Evolutionary conservation across 129 eudicot species (phyloP), one percentile per base, ranked within the genome.

Genomic region (Artemisia tridentata): DNA sequence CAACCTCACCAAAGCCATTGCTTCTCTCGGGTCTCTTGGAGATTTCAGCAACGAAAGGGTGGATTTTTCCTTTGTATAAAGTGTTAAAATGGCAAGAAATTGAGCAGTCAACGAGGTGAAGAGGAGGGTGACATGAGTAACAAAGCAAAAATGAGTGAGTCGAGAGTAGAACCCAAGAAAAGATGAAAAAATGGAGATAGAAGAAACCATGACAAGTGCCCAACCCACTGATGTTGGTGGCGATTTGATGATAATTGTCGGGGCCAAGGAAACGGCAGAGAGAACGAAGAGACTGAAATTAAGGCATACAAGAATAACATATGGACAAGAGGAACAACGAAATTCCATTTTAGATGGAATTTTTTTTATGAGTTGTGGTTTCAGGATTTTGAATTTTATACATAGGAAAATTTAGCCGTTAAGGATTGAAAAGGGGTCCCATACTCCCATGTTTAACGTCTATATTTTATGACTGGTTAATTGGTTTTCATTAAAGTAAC

Each of bases 181-280:
- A 2, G 92, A 84, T 0, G 96, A 86, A 52, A 86, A 49, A 17
- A 89, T 60, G 1, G 96, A 84, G 72, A 78, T 73, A 16, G 77
- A 51, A 13, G 96, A 89, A 54, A 86, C 80, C 68, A 76, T 66
- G 23, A 89, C 21, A 48, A 89, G 80, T 2, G 96, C 86, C 50
- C 65, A 82, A 11, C 90, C 96, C 13, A 84, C 70, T 47, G 88
- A 86, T 51, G 90, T 80, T 29, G 92, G 96, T 3, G 93, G 90
- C 61, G 74, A 72, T 73, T 72, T 86, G 60, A 89, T 85, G 79
- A 82, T 27, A 43, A 82, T 61, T 7, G 65, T 84, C 4, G 93
- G 96, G 7, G 79, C 86, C 3, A 84, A n/a, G 2, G 93, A 90
- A 60, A 84, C 49, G 18, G 79, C 72, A 2, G 93, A 80, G 78